A percentile compares a stretch with the other conserved stretches of the same genome.
phyloP scores from a whole-genome alignment of 2,329 filamentous ascomycete species.

The Exophiala oligosperma region DNA sequence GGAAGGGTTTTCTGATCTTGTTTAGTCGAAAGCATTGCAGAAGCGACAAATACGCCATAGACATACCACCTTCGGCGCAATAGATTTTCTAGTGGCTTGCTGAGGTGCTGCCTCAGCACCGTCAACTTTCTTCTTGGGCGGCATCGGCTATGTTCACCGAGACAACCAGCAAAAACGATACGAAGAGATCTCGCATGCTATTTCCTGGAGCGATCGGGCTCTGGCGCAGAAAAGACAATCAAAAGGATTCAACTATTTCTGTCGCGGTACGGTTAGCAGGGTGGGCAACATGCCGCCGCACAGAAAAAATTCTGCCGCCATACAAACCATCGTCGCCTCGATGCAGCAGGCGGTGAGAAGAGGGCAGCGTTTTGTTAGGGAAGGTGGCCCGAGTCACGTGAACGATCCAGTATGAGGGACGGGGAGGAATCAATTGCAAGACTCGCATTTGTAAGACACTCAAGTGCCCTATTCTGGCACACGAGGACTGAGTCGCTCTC shows the following conservation, averaged over 20 bases:
- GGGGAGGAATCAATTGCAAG: no score
- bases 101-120: constrained; percentile 17
- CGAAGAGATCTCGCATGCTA: neutral
- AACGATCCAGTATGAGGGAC: no score
- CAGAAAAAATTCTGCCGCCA: neutral
- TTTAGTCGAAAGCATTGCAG: neutral
- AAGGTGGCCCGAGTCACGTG: neutral
- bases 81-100: constrained; percentile 14
- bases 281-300: neutral
- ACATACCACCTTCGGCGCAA: constrained; percentile 20
- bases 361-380: neutral
- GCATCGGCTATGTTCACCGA: constrained; percentile 19
- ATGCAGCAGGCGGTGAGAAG: neutral
- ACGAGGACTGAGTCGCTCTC: no score
- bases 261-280: neutral
- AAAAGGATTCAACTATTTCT: no score
- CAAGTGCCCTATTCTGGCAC: no score
- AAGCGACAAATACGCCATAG: neutral
- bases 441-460: no score
- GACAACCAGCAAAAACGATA: neutral
- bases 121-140: constrained; percentile 28
- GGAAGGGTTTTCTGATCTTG: constrained; percentile 1
- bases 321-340: neutral
- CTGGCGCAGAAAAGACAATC: neutral
- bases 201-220: neutral